A percentile compares a stretch with the other conserved stretches of the same genome.
These are phyloP conservation scores for Scleromitrula shiraiana DNA, from an alignment of 2,329 filamentous ascomycete species.

Conservation along the genomic window DNA sequence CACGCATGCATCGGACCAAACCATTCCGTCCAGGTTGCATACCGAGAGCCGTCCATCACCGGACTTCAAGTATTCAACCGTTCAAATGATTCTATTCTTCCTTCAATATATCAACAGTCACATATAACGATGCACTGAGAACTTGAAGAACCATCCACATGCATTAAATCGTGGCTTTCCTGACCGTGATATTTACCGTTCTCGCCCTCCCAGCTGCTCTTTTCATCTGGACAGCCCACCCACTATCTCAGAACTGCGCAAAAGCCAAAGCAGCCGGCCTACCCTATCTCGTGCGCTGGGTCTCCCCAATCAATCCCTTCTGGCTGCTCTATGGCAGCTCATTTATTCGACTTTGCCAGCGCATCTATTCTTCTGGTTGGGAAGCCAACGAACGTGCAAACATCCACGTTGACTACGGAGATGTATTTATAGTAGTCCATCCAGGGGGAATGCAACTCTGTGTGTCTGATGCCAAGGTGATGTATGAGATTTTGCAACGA, in stretches of 20 bases:
- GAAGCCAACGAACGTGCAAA: neutral
- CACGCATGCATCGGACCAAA: no score
- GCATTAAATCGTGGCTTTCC: neutral
- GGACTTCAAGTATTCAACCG: no score
- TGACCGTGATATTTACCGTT: neutral
- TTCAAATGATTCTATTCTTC: no score
- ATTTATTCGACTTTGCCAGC: neutral
- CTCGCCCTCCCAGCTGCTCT: neutral
- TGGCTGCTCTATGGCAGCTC: constrained; percentile 5
- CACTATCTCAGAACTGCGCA: neutral
- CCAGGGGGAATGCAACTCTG: neutral
- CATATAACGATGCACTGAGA: no score
- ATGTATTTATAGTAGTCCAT: neutral
- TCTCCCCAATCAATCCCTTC: neutral
- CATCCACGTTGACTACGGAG: neutral
- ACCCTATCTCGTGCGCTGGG: neutral
- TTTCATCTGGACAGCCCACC: neutral
- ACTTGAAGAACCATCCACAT: neutral
- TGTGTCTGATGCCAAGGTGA: neutral
- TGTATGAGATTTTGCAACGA: neutral
- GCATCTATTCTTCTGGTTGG: constrained; percentile 2
- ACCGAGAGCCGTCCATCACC: no score
- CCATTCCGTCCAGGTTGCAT: no score
- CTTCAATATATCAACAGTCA: no score
- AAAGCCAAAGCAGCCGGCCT: neutral